Evolutionary conservation across 2,329 filamentous ascomycete genomes (phyloP).

Genomic region (Xylariaceae sp.): DNA sequence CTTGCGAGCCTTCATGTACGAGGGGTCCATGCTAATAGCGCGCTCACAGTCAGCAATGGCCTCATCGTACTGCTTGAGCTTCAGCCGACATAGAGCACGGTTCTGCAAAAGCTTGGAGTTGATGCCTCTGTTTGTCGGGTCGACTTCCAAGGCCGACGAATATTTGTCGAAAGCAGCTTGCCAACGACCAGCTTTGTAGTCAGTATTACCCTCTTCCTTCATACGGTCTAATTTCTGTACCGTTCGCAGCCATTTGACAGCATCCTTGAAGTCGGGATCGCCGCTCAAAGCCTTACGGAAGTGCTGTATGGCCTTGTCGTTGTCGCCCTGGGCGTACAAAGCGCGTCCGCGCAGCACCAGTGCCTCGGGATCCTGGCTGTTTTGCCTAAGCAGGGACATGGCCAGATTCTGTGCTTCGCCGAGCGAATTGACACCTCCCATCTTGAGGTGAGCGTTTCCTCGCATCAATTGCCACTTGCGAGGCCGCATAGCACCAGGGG

Average conservation of each 20-base stretch:
- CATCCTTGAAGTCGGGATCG: slow-evolving; percentile 87
- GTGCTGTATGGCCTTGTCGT: slow-evolving; percentile 88
- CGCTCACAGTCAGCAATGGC: slow-evolving; percentile 84
- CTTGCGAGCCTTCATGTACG: slow-evolving; percentile 86
- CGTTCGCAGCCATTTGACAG: slow-evolving; percentile 81
- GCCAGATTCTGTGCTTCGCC: slow-evolving; percentile 91
- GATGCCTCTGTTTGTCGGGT: slow-evolving; percentile 83
- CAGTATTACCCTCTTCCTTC: slow-evolving; percentile 88
- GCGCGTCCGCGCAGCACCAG: slow-evolving; percentile 83
- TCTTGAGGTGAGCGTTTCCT: slow-evolving; percentile 86
- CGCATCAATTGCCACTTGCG: slow-evolving; percentile 93
- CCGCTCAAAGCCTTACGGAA: slow-evolving; percentile 85
- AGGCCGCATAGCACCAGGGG: slow-evolving; percentile 70
- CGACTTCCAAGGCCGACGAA: slow-evolving; percentile 75
- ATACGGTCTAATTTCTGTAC: slow-evolving; percentile 89
- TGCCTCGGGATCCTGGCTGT: slow-evolving; percentile 90
- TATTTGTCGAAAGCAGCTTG: slow-evolving; percentile 82
- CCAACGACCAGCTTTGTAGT: slow-evolving; percentile 83
- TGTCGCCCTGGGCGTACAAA: slow-evolving; percentile 87
- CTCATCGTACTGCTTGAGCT: slow-evolving; percentile 76
- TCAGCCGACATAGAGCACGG: slow-evolving; percentile 77
- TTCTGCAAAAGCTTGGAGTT: slow-evolving; percentile 96
- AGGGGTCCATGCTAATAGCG: slow-evolving; percentile 76
- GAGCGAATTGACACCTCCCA: slow-evolving; percentile 83
- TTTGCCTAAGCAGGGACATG: slow-evolving; percentile 78